phyloP scores from a whole-genome alignment of 2,329 filamentous ascomycete genomes.

The Hortaea werneckii region DNA sequence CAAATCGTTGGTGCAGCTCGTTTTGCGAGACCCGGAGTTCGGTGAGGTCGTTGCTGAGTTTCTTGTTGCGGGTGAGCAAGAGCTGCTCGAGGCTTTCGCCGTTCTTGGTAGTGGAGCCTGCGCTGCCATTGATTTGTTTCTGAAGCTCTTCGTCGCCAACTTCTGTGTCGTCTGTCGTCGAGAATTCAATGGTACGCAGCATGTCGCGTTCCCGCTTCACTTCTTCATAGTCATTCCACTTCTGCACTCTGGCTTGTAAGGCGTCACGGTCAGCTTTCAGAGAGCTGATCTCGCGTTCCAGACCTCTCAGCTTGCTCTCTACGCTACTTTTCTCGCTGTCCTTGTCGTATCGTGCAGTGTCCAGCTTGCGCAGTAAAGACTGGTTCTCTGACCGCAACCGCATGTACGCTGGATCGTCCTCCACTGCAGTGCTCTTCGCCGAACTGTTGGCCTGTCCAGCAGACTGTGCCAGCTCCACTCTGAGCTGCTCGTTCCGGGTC shows the following conservation, averaged over 20 bases:
- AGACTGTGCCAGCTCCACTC: slow-evolving; percentile 80
- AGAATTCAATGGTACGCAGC: slow-evolving; percentile 90
- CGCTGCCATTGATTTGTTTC: slow-evolving; percentile 39
- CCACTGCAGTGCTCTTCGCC: slow-evolving; percentile 52
- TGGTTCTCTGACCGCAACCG: slow-evolving; percentile 89
- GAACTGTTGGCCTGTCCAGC: slow-evolving; percentile 58
- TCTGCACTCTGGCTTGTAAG: slow-evolving; percentile 71
- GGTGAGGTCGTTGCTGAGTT: slow-evolving; percentile 86
- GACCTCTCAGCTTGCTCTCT: slow-evolving; percentile 63
- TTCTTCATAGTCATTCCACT: slow-evolving; percentile 90
- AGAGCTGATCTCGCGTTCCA: slow-evolving; percentile 67
- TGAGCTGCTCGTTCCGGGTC: slow-evolving; percentile 84
- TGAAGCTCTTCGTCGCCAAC: slow-evolving; percentile 47
- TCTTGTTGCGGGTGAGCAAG: slow-evolving; percentile 87
- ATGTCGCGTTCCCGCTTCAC: slow-evolving; percentile 94
- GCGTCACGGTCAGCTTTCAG: slow-evolving; percentile 72
- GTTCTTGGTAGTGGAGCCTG: slow-evolving; percentile 45
- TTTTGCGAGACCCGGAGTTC: slow-evolving; percentile 88
- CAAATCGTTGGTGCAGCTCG: slow-evolving; percentile 71
- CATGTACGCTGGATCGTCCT: slow-evolving; percentile 84
- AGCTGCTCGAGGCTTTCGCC: slow-evolving; percentile 81
- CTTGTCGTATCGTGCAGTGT: slow-evolving; percentile 71
- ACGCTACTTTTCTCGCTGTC: slow-evolving; percentile 68
- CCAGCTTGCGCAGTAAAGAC: slow-evolving; percentile 77
- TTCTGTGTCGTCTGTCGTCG: slow-evolving; percentile 66